Percentiles rank a stretch among this genome's conserved stretches.
These are phyloP conservation scores for Epichloe uncinata DNA, from an alignment of 2,329 filamentous ascomycete species.

Conservation along the genomic window DNA sequence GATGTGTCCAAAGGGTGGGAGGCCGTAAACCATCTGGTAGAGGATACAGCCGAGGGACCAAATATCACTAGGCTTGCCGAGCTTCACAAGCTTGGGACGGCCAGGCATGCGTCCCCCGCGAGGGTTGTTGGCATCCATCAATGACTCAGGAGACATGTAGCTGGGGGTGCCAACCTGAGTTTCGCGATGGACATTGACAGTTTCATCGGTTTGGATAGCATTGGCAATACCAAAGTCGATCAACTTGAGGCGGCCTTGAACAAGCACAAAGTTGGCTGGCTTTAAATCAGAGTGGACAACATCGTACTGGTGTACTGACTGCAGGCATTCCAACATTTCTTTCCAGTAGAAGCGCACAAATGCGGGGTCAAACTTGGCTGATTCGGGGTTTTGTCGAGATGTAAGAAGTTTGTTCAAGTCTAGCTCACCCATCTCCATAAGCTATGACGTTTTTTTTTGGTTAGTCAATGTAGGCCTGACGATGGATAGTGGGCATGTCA, in stretches of 20 bases:
- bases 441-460: conserved; percentile 29
- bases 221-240: conserved; percentile 99
- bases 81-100: conserved; percentile 70
- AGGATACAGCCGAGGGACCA: conserved; percentile 95
- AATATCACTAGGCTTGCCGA: conserved; percentile 90
- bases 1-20: conserved; percentile 90
- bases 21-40: conserved; percentile 97
- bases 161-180: conserved; percentile 87
- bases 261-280: conserved; percentile 90
- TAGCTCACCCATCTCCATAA: conserved; percentile 95
- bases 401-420: conserved; percentile 81
- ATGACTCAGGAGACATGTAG: conserved; percentile 94
- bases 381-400: conserved; percentile 55
- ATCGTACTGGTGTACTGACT: conserved; percentile 76
- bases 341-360: conserved; percentile 99
- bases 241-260: conserved; percentile 79
- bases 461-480: neutral
- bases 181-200: conserved; percentile 93
- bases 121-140: conserved; percentile 71
- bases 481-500: neutral
- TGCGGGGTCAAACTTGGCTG: conserved; percentile 67
- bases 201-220: conserved; percentile 89
- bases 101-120: conserved; percentile 31
- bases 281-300: conserved; percentile 97
- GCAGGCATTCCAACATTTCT: conserved; percentile 94